phyloP scores from a whole-genome alignment of 768 basidiomycete species.

The Suillus fuscotomentosus region DNA sequence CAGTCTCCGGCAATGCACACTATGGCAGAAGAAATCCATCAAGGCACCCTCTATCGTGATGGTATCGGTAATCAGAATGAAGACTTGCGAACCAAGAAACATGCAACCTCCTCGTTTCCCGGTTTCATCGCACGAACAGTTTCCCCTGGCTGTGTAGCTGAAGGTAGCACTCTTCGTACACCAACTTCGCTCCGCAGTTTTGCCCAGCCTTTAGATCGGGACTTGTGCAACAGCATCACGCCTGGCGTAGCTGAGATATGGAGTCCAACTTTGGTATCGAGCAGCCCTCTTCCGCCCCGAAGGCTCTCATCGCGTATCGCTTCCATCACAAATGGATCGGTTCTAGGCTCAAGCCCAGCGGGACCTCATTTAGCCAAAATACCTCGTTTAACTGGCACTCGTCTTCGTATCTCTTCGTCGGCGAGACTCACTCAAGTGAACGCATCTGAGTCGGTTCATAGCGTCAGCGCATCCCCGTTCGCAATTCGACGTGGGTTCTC shows the following conservation, averaged over 20 bases:
- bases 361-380: background rate
- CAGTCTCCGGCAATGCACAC: background rate
- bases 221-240: background rate
- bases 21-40: background rate
- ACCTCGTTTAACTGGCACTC: background rate
- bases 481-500: constrained; percentile 10
- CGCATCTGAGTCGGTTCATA: background rate
- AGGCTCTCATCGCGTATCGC: background rate
- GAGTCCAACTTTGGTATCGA: background rate
- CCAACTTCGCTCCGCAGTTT: background rate
- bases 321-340: background rate
- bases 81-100: background rate
- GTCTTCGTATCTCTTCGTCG: background rate
- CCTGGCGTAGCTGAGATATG: background rate
- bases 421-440: background rate
- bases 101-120: background rate
- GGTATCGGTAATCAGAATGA: background rate
- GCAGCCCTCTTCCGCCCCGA: background rate
- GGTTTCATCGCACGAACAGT: background rate
- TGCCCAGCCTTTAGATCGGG: background rate
- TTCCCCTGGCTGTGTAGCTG: background rate
- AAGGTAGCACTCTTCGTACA: background rate
- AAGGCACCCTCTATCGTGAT: background rate
- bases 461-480: background rate
- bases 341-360: background rate